Base-by-base conservation (phyloP, 2,329 filamentous ascomycete species). In the Aspergillus arachidicola region DNA sequence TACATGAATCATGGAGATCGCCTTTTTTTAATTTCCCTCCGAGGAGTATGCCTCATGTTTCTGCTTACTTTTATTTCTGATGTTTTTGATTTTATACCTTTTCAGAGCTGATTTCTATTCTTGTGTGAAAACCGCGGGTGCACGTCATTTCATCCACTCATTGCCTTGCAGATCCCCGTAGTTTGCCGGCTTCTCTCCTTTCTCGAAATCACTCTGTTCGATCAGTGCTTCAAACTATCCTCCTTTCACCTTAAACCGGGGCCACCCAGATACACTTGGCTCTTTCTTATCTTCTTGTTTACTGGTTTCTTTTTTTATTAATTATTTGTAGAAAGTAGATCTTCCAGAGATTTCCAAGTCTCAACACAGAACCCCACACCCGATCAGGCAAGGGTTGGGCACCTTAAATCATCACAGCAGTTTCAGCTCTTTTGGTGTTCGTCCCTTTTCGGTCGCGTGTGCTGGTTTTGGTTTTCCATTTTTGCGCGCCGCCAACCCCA, bases 381-480 rank as follows among this genome's bases (percentile, higher is more conserved):
- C 16, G 30, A 58, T 36, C 53, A 53, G 46, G 16, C 46, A 45
- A 36, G 38, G 58, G 51, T 54, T 59, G 57, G 32, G 61, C 43
- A 34, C 26, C 58, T 57, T 53, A 28, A 46, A 26, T 50, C 48
- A 48, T 30, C 2, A 57, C 21, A 43, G 5, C 38, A 28, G 23
- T 50, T 48, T 58, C 21, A 43, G 23, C 41, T 53, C 59, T 43
- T 56, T 26, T 41, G 30, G 36, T 41, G 43, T 59, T 61, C 38
- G 23, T 63, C 64, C 43, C 38, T 60, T 64, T 57, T 54, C 64
- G 65, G 64, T 68, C 64, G 67, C 66, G 69, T 69, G 67, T 68
- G 59, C 43, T 41, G 38, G 34, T 58, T 54, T 59, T 59, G 32
- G 19, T 38, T 59, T 50, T 48, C 19, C 34, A 19, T 41, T 58